Evolutionary conservation across 495 filamentous ascomycete species (phyloP).

Genomic region (Penicillium parvum): DNA sequence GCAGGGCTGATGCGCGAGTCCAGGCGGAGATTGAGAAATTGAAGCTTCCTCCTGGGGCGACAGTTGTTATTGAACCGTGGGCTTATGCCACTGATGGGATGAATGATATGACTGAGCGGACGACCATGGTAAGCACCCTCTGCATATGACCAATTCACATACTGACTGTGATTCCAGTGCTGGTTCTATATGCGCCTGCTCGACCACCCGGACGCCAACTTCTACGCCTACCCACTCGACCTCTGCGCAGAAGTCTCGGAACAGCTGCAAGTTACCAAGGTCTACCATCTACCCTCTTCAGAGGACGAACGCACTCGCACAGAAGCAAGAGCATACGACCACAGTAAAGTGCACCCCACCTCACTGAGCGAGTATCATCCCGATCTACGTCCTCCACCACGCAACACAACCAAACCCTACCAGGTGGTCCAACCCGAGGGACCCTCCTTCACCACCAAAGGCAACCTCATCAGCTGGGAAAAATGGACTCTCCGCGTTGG

Average conservation of each 20-base stretch:
- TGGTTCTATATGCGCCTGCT: conserved; percentile 30
- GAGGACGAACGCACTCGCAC: conserved; percentile 21
- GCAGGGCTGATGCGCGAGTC: conserved; percentile 16
- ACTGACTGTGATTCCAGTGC: conserved; percentile 12
- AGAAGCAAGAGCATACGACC: conserved; percentile 22
- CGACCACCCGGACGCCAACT: conserved; percentile 45
- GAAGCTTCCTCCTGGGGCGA: conserved; percentile 25
- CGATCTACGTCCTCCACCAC: conserved; percentile 47
- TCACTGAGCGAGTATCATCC: conserved; percentile 59
- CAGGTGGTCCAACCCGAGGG: conserved; percentile 76
- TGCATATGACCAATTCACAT: not conserved
- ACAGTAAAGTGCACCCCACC: conserved; percentile 39
- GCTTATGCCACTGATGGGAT: conserved; percentile 39
- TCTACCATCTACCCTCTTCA: conserved; percentile 36
- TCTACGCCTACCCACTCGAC: conserved; percentile 74
- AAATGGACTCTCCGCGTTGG: conserved; percentile 64
- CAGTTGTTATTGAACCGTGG: conserved; percentile 34
- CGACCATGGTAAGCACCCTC: conserved; percentile 21
- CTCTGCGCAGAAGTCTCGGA: conserved; percentile 60
- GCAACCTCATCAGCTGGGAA: conserved; percentile 52
- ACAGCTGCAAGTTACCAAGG: conserved; percentile 51
- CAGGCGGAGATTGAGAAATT: conserved; percentile 22
- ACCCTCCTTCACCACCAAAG: conserved; percentile 55
- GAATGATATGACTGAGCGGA: conserved; percentile 32
- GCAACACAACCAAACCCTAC: conserved; percentile 65